Percentiles rank a stretch among this genome's conserved stretches.
These are phyloP conservation scores for Alisma plantagoaquatica DNA, from an alignment of 106 monocot genomes.

Conservation along the genomic window DNA sequence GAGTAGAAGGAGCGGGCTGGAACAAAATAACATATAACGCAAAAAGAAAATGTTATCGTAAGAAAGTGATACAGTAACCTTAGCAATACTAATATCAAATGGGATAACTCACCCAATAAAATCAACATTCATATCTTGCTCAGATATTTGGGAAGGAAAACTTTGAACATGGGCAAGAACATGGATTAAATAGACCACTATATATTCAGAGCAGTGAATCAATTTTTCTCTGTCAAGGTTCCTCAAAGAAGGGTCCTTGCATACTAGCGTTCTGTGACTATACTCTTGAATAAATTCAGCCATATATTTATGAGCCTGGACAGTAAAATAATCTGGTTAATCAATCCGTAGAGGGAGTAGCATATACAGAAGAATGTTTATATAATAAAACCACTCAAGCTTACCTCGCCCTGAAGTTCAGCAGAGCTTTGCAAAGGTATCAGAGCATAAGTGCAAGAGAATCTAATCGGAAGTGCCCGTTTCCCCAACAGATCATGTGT, in stretches of 20 bases:
- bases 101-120: too few relatives aligned
- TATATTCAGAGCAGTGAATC: slow-evolving; percentile 58
- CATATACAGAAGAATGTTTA: too few relatives aligned
- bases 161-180: slow-evolving; percentile 54
- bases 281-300: slow-evolving; percentile 43
- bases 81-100: too few relatives aligned
- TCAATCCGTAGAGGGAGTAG: too few relatives aligned
- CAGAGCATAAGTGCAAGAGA: slow-evolving; percentile 72
- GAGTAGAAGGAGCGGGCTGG: slow-evolving; percentile 58
- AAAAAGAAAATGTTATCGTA: too few relatives aligned
- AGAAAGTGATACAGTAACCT: too few relatives aligned
- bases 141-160: slow-evolving; percentile 45
- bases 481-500: slow-evolving; percentile 44
- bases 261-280: slow-evolving; percentile 4
- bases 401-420: too few relatives aligned
- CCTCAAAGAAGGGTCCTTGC: slow-evolving; percentile 10
- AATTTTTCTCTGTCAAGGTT: slow-evolving; percentile 19
- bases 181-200: slow-evolving; percentile 68
- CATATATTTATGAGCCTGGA: slow-evolving; percentile 41
- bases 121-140: too few relatives aligned
- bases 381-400: too few relatives aligned
- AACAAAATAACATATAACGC: too few relatives aligned
- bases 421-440: too few relatives aligned
- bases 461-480: slow-evolving; percentile 45
- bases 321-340: too few relatives aligned